Conservation (phyloP, 495 filamentous ascomycete genomes). For the Neurospora cerealis region DNA sequence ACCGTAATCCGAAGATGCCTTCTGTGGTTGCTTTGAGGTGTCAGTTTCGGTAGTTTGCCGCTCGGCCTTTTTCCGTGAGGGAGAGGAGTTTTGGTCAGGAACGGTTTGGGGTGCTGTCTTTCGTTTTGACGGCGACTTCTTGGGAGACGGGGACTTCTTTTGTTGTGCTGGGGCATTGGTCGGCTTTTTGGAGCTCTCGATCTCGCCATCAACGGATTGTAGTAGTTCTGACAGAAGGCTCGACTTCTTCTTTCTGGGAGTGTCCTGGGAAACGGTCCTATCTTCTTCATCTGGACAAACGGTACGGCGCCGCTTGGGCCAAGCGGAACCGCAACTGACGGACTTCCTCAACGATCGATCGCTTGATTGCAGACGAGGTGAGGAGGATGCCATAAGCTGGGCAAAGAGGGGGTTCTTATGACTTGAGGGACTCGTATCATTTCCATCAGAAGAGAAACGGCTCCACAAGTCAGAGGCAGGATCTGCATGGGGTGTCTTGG, state of each 20-base stretch:
- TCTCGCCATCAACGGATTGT: slow-evolving; percentile 32
- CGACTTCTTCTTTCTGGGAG: slow-evolving; percentile 35
- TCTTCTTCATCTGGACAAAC: slow-evolving; percentile 18
- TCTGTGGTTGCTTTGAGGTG: slow-evolving; percentile 8
- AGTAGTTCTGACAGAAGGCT: slow-evolving; percentile 36
- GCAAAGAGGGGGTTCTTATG: slow-evolving; percentile 42
- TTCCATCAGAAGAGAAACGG: slow-evolving; percentile 46
- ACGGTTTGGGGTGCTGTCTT: background rate
- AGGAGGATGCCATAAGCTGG: slow-evolving; percentile 57
- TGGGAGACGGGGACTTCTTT: slow-evolving; percentile 21
- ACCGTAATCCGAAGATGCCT: slow-evolving; percentile 34
- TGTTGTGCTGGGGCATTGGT: slow-evolving; percentile 11
- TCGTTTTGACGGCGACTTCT: slow-evolving; percentile 1
- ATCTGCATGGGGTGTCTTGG: slow-evolving; percentile 71
- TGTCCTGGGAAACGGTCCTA: slow-evolving; percentile 3
- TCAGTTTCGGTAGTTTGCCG: background rate
- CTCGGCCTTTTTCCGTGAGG: background rate
- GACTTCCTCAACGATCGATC: slow-evolving; percentile 52
- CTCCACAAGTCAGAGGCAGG: slow-evolving; percentile 82
- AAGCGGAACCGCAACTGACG: slow-evolving; percentile 63
- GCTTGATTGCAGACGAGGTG: slow-evolving; percentile 49
- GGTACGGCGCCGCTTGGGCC: slow-evolving; percentile 49
- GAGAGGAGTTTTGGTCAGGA: background rate
- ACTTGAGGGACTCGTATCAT: slow-evolving; percentile 24
- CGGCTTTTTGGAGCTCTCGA: slow-evolving; percentile 20